Evolutionary conservation across 2,329 filamentous ascomycete species (phyloP), one percentile per base, ranked within the genome.

Genomic region (Alternaria gaisen): DNA sequence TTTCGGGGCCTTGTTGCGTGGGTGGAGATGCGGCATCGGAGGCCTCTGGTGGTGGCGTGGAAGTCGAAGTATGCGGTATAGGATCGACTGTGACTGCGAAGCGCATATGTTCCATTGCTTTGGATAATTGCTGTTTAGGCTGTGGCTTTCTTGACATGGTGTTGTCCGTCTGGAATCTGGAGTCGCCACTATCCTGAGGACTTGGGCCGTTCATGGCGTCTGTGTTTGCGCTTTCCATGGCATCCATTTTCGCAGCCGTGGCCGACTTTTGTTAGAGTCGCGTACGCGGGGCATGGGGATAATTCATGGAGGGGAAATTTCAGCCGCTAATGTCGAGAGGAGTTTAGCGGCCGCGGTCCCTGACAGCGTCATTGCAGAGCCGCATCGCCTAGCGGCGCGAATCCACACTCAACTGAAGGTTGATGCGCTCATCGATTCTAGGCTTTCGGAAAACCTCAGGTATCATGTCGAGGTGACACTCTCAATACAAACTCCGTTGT

Each of bases 21-120:
- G 28, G 40, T 43, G 47, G 14, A 14, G 22, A 36, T 36, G 44
- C 46, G 42, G 43, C 8, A n/a, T 54, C 36, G 6, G 40, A 24
- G 43, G 57, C n/a, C 14, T 46, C 40, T 62, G 55, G 38, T 20
- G 70, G 60, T n/a, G 64, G 54, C 44, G 56, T 59, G 32, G 62
- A 51, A 24, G 67, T 64, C 20, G 68, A 61, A 28, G 68, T 38
- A 59, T 70, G 55, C 56, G 70, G 54, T 53, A 73, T 60, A 60
- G 74, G 72, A 70, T 78, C 68, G 58, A 82, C 76, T 40, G 82
- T 82, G 24, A 85, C 83, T 62, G 80, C 82, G 67, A 76, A 75
- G 65, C 83, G 82, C 77, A 84, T 81, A 72, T 85, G 83, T 61
- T 84, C 82, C 83, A 85, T 85, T 63, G 80, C 81, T 64, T 82